Base-by-base conservation (phyloP, 139 green algal genomes). In the Ettlia oleoabundans region DNA sequence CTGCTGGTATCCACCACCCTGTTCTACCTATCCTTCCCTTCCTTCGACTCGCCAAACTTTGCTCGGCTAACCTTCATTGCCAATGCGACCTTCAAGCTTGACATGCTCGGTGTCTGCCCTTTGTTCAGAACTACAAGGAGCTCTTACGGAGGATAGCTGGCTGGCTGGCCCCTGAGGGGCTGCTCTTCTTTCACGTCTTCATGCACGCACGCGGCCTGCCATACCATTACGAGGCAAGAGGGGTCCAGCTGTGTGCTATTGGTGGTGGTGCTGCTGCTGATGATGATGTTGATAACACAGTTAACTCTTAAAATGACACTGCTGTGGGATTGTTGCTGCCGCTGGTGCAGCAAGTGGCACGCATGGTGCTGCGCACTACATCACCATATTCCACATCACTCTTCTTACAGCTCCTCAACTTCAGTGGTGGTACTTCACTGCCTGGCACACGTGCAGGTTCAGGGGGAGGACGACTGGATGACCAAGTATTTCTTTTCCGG, bases 161-260 rank as follows among this genome's bases (percentile, higher is more conserved):
- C 2, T 98, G 96, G 96, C 88, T 99, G 40, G 91, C 86, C 24
- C 87, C 93, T 24, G 85, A 85, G 1, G 96, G 95, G 18, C 78
- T 89, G 61, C 84, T 98, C 33, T 99, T 99, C 88, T 89, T 98
- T 21, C 96, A 99, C 90, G 95, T 98, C 67, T 98, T 98, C 72
- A 88, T 90, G 35, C 95, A 98, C 90, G 90, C 90, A 53, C 79
- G 61, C 24, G 83, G 83, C 37, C 87, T 90, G 70, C 89, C 94
- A 4, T 98, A 98, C 86, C 94, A 98, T 77, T 99, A 97, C 75
- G 93, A 97, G 89, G 72, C 37, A 24, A 24, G 28, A 6, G 9
- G 30, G 5, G n/a, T 67, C 28, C 24, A 26, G 32, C 3, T 4
- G 7, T 13, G 28, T 40, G n/a, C n/a, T n/a, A n/a, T n/a, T n/a